A percentile compares a stretch with the other conserved stretches of the same genome.
These are phyloP conservation scores for Trichoderma brevicompactum DNA, from an alignment of 2,329 filamentous ascomycete species.

Conservation along the genomic window DNA sequence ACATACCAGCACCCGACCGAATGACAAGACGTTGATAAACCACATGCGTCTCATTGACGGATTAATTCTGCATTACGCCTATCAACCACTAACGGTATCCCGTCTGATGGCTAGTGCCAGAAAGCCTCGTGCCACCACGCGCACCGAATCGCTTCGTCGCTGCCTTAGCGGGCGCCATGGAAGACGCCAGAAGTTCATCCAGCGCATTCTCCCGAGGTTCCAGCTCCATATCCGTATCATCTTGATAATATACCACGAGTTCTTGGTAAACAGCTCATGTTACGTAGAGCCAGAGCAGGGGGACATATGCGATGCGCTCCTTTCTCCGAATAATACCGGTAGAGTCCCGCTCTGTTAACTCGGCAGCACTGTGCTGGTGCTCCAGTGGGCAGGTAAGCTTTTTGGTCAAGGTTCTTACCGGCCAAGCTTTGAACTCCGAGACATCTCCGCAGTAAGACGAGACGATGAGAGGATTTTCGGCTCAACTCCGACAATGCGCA, in stretches of 20 bases:
- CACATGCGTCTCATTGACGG: not conserved
- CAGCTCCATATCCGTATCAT: too few species aligned
- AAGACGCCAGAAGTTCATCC: not conserved
- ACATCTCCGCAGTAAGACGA: slow-evolving; percentile 7
- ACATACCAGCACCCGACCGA: too few species aligned
- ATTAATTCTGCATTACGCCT: not conserved
- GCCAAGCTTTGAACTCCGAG: slow-evolving; percentile 1
- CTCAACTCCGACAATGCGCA: slow-evolving; percentile 5
- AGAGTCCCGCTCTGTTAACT: too few species aligned
- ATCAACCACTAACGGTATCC: not conserved
- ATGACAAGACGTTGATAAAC: not conserved
- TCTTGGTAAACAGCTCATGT: too few species aligned
- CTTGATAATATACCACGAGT: too few species aligned
- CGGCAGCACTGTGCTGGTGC: not conserved
- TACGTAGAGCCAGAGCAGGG: too few species aligned
- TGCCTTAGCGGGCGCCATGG: not conserved
- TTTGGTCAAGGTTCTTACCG: slow-evolving; percentile 1
- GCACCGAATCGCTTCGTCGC: not conserved
- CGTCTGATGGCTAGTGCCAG: not conserved
- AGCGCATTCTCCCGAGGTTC: too few species aligned
- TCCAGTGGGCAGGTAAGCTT: not conserved
- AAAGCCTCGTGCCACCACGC: slow-evolving; percentile 3
- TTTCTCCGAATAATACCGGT: too few species aligned
- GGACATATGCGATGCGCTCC: too few species aligned
- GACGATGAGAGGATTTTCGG: too few species aligned